These are phyloP conservation scores for Citropsis articulata DNA, from an alignment of 345 rosid genomes.

Conservation along the genomic window DNA sequence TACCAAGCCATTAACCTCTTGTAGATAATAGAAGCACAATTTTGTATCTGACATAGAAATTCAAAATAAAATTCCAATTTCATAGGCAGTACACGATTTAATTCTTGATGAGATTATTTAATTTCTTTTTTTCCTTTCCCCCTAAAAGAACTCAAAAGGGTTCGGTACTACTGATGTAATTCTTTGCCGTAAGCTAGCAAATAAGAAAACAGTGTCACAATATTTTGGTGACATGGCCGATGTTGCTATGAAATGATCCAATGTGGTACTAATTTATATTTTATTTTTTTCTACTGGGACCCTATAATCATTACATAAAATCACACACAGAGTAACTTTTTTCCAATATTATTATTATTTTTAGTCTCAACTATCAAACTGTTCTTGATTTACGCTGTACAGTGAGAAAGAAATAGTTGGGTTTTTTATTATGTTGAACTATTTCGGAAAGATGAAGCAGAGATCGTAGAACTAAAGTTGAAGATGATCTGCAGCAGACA, in stretches of 20 bases:
- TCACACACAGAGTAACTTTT: not conserved
- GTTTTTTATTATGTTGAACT: not conserved
- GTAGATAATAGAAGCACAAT: not conserved
- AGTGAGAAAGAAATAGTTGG: not conserved
- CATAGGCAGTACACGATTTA: not conserved
- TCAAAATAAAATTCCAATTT: not conserved
- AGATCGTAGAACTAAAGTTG: slow-evolving; percentile 19
- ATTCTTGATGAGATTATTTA: too few species aligned
- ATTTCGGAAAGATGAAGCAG: too few species aligned
- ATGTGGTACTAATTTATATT: not conserved
- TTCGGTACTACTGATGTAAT: not conserved
- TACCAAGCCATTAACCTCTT: not conserved
- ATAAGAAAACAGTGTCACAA: too few species aligned
- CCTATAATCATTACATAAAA: too few species aligned
- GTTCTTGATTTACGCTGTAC: not conserved
- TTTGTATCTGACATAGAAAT: not conserved
- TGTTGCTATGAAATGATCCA: not conserved
- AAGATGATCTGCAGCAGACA: slow-evolving; percentile 47
- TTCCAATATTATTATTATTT: not conserved
- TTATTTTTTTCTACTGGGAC: too few species aligned
- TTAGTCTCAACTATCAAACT: not conserved
- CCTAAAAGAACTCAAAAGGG: not conserved
- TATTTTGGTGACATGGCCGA: too few species aligned
- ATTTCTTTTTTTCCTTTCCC: too few species aligned
- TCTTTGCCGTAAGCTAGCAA: not conserved